These are phyloP conservation scores for Calonectria hawksworthii DNA, from an alignment of 2,329 filamentous ascomycete genomes.

Conservation along the genomic window DNA sequence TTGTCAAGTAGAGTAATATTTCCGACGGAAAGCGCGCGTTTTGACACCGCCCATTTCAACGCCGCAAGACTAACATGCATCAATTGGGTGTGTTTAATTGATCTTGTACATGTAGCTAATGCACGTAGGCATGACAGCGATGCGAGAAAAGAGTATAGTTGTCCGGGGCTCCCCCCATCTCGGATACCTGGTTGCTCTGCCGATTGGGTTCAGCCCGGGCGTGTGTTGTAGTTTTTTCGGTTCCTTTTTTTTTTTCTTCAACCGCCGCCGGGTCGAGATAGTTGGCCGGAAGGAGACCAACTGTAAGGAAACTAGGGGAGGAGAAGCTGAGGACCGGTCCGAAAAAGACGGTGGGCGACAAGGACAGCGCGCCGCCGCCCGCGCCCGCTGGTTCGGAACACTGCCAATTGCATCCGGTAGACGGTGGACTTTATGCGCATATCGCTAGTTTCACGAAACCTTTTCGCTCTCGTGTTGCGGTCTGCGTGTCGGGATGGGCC, in stretches of 20 bases:
- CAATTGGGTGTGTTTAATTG: slow-evolving; percentile 7
- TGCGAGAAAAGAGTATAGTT: slow-evolving; percentile 3
- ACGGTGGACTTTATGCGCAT: slow-evolving; percentile 11
- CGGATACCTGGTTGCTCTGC: slow-evolving; percentile 4
- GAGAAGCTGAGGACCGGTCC: not conserved
- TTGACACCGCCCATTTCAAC: slow-evolving; percentile 8
- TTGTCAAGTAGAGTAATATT: slow-evolving; percentile 15
- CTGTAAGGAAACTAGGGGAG: not conserved
- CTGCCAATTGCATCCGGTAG: not conserved
- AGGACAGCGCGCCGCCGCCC: not conserved
- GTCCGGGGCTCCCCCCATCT: not conserved
- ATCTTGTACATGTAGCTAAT: slow-evolving; percentile 13
- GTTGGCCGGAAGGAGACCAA: not conserved
- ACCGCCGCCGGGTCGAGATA: not conserved
- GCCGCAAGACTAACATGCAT: not conserved
- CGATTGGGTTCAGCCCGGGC: slow-evolving; percentile 1
- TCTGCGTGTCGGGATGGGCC: not conserved
- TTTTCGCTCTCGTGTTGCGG: not conserved
- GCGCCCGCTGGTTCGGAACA: not conserved
- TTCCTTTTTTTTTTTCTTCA: not conserved
- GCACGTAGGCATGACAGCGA: slow-evolving; percentile 4
- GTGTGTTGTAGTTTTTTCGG: not conserved
- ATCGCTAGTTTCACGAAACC: not conserved
- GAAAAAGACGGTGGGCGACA: not conserved
- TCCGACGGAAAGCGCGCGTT: slow-evolving; percentile 14